Conservation (phyloP, 2,329 filamentous ascomycete species). For the Fusarium sp. region DNA sequence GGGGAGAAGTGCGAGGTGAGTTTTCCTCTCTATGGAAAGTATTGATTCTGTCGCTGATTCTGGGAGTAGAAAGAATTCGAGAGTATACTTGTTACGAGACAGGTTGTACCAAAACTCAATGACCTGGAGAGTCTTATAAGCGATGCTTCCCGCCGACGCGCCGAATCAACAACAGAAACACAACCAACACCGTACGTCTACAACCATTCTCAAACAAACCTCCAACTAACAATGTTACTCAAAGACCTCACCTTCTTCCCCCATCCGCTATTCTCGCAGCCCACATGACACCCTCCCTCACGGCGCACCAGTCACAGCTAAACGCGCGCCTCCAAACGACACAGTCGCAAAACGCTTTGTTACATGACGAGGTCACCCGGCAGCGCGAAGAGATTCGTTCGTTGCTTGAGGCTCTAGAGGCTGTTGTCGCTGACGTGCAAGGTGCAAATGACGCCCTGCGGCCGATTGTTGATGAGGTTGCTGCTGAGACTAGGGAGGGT, state of each 20-base stretch:
- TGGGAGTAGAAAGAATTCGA: constrained; percentile 65
- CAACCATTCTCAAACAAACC: background rate
- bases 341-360: constrained; percentile 66
- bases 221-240: too few species aligned
- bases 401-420: constrained; percentile 63
- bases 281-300: constrained; percentile 66
- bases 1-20: constrained; percentile 63
- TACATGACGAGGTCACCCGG: constrained; percentile 62
- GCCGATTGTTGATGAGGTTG: constrained; percentile 61
- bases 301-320: constrained; percentile 65
- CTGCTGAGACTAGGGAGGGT: constrained; percentile 59
- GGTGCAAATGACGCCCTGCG: constrained; percentile 63
- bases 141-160: constrained; percentile 57
- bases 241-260: constrained; percentile 67
- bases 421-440: constrained; percentile 65
- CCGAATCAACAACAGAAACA: constrained; percentile 32
- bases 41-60: constrained; percentile 10
- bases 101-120: constrained; percentile 69
- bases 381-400: constrained; percentile 68
- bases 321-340: constrained; percentile 68
- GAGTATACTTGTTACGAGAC: constrained; percentile 61
- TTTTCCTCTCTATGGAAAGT: background rate
- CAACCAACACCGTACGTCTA: constrained; percentile 61
- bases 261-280: constrained; percentile 64
- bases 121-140: constrained; percentile 67